A percentile compares a stretch with the other conserved stretches of the same genome.
These are phyloP conservation scores for Naganishia friedmannii DNA, from an alignment of 768 basidiomycete genomes.

Conservation along the genomic window DNA sequence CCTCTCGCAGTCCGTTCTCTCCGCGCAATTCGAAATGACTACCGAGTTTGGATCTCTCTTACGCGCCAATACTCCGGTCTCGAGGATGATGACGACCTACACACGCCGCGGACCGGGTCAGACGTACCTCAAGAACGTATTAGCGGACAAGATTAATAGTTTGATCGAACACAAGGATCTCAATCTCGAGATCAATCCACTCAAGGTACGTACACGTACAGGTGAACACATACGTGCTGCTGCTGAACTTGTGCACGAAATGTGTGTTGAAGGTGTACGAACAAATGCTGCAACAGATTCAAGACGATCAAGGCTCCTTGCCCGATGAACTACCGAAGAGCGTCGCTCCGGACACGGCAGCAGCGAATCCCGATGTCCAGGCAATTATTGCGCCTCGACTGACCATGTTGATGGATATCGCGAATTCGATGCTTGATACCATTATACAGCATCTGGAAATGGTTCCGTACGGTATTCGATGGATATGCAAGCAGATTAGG, in stretches of 20 bases:
- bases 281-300: conserved; percentile 98
- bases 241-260: background rate
- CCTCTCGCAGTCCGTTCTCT: conserved; percentile 75
- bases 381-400: conserved; percentile 95
- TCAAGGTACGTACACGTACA: conserved; percentile 65
- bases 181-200: conserved; percentile 97
- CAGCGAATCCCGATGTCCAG: conserved; percentile 91
- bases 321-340: conserved; percentile 88
- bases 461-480: conserved; percentile 97
- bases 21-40: conserved; percentile 98
- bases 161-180: conserved; percentile 99
- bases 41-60: conserved; percentile 98
- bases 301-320: conserved; percentile 89
- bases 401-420: conserved; percentile 99
- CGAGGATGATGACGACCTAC: conserved; percentile 99
- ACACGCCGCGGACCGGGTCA: conserved; percentile 97
- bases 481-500: conserved; percentile 99
- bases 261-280: conserved; percentile 76
- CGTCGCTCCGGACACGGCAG: conserved; percentile 89
- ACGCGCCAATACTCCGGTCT: conserved; percentile 97
- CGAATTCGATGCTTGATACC: conserved; percentile 92
- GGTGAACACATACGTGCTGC: background rate
- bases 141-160: conserved; percentile 97
- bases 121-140: conserved; percentile 93
- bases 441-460: conserved; percentile 99